Evolutionary conservation across 2,329 filamentous ascomycete species (phyloP).

Genomic region (Talaromyces sp.): DNA sequence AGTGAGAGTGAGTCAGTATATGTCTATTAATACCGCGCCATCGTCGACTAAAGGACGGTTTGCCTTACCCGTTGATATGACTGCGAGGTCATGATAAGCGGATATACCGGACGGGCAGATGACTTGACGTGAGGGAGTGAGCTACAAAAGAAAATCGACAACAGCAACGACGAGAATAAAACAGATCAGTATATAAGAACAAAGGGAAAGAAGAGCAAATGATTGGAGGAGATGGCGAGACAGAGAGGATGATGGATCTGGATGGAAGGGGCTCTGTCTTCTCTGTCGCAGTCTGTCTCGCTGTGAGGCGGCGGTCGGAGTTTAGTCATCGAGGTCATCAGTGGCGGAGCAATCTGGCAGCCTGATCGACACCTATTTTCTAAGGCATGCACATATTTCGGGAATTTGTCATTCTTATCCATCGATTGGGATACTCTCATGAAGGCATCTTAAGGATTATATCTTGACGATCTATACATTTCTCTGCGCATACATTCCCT

Average conservation of each 20-base stretch:
- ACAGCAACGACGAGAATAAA: slow-evolving; percentile 11
- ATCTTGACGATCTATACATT: neutral
- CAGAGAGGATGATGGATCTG: neutral
- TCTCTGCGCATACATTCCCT: neutral
- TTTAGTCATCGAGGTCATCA: slow-evolving; percentile 1
- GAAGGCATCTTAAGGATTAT: neutral
- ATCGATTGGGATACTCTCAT: neutral
- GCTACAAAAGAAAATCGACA: slow-evolving; percentile 18
- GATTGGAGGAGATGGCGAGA: slow-evolving; percentile 17
- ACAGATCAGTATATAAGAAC: neutral
- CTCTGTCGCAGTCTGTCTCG: neutral
- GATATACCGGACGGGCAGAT: slow-evolving; percentile 34
- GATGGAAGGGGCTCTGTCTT: slow-evolving; percentile 18
- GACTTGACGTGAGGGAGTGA: neutral
- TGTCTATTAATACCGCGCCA: neutral
- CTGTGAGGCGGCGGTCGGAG: neutral
- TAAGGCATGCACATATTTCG: neutral
- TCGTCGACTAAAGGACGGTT: neutral
- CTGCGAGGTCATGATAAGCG: slow-evolving; percentile 51
- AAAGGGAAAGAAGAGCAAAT: slow-evolving; percentile 16
- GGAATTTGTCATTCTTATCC: neutral
- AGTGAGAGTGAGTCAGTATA: slow-evolving; percentile 1
- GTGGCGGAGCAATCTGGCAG: slow-evolving; percentile 16
- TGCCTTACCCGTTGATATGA: slow-evolving; percentile 48
- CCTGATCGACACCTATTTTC: slow-evolving; percentile 12